Base-by-base conservation (phyloP, 257 asterid species). In the Salvia miltiorrhiza region DNA sequence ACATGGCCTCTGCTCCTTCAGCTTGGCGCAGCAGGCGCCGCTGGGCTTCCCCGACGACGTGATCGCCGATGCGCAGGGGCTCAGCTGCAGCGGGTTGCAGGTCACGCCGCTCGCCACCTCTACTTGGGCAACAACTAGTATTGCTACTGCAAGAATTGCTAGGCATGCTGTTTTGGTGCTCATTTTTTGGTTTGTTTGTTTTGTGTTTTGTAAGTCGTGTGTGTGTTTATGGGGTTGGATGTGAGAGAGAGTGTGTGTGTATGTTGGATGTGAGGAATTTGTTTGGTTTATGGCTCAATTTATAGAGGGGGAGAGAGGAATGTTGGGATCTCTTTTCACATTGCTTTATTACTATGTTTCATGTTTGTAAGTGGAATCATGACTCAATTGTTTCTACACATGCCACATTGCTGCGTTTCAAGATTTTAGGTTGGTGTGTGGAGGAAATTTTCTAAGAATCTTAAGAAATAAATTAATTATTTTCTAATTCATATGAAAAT, bases 1-100 rank as follows among this genome's bases (percentile, higher is more conserved):
- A 55, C 98, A 92, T 7, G 96, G 95, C 73, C 81, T 85, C 70
- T 87, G 98, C 65, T 92, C 88, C 74, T 80, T 87, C 6, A 92
- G 47, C 87, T 80, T 89, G 0, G 82, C 58, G 76, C 98, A 92
- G 50, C 98, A 92, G 10, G 65, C 30, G 0, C 73, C 33, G 60
- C 78, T 76, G 13, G 98, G 95, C 28, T 68, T 71, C 20, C 82
- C 45, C 8, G 92, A 63, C 10, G 95, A 83, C 11, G 83, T 78
- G 62, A 89, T 86, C 10, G 94, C 98, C 6, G 71, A 21, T 4
- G 95, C 95, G 50, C 98, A 92, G 0, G 93, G 83, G 77, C 88
- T 84, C 19, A 89, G 88, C 85, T 89, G 92, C 79, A 84, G 13
- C 0, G 94, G 94, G 63, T 86, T 86, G 86, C 97, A 92, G 1